Conservation (phyloP, 2,329 filamentous ascomycete species). For the Coniochaeta ligniaria region DNA sequence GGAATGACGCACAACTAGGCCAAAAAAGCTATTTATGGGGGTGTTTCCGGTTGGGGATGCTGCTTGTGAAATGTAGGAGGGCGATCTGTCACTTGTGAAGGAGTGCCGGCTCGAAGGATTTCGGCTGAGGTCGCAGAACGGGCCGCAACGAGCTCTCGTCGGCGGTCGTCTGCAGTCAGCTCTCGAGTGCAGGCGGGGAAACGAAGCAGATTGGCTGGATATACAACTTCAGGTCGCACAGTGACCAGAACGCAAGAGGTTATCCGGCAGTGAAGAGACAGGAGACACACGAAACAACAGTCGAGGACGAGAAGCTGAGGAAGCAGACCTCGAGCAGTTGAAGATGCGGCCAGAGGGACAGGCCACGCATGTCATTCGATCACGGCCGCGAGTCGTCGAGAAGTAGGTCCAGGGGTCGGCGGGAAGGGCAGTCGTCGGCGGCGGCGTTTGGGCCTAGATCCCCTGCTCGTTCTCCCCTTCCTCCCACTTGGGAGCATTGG, state of each 20-base stretch:
- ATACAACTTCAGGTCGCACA: background rate
- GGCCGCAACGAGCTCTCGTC: constrained; percentile 1
- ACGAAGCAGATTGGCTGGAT: constrained; percentile 2
- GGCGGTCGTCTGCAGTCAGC: background rate
- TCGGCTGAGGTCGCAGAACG: constrained; percentile 1
- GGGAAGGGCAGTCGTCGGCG: background rate
- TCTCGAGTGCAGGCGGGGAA: background rate
- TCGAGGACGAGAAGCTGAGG: constrained; percentile 4
- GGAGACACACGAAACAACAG: background rate
- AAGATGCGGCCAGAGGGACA: constrained; percentile 21
- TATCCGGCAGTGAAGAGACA: background rate
- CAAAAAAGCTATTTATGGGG: constrained; percentile 1
- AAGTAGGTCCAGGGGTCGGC: constrained; percentile 8
- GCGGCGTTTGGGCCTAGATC: constrained; percentile 6
- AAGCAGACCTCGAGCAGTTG: constrained; percentile 10
- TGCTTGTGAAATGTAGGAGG: background rate
- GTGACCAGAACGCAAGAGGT: background rate
- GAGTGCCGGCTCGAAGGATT: background rate
- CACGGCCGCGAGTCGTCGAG: constrained; percentile 6
- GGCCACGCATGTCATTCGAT: constrained; percentile 8
- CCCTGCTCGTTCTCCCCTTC: background rate
- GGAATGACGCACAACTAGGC: constrained; percentile 1
- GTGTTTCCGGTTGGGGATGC: background rate
- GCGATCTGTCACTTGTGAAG: background rate
- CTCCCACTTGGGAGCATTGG: background rate